Conservation (phyloP, 306 rosid genomes). For the Lablab purpureus region DNA sequence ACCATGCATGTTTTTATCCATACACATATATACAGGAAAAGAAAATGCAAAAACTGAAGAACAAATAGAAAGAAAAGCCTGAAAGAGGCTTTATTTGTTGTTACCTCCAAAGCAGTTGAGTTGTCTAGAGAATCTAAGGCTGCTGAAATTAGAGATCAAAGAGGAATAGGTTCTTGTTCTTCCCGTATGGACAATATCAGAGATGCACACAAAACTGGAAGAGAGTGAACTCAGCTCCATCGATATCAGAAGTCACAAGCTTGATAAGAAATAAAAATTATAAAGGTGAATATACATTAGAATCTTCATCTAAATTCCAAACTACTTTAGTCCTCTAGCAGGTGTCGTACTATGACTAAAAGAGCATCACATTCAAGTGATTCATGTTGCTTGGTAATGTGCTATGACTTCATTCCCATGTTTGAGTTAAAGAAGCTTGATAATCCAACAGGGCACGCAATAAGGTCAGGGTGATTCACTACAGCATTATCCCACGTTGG, state of each 20-base stretch:
- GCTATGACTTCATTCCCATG: constrained; percentile 29
- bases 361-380: constrained; percentile 28
- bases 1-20: neutral
- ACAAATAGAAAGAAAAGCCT: neutral
- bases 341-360: constrained; percentile 35
- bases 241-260: neutral
- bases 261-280: neutral
- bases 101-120: constrained; percentile 62
- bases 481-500: constrained; percentile 3
- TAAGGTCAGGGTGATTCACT: neutral
- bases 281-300: neutral
- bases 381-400: constrained; percentile 48
- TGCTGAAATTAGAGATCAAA: constrained; percentile 44
- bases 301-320: constrained; percentile 29
- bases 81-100: neutral
- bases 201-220: constrained; percentile 22
- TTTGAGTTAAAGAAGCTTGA: neutral
- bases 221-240: constrained; percentile 65
- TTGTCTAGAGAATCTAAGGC: constrained; percentile 47
- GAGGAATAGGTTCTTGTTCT: constrained; percentile 39
- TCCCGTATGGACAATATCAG: constrained; percentile 45
- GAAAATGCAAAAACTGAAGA: neutral
- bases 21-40: neutral
- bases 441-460: constrained; percentile 16
- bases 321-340: constrained; percentile 13